These are phyloP conservation scores for Nannochloris sp. DNA, from an alignment of 139 green algal genomes.

Conservation along the genomic window DNA sequence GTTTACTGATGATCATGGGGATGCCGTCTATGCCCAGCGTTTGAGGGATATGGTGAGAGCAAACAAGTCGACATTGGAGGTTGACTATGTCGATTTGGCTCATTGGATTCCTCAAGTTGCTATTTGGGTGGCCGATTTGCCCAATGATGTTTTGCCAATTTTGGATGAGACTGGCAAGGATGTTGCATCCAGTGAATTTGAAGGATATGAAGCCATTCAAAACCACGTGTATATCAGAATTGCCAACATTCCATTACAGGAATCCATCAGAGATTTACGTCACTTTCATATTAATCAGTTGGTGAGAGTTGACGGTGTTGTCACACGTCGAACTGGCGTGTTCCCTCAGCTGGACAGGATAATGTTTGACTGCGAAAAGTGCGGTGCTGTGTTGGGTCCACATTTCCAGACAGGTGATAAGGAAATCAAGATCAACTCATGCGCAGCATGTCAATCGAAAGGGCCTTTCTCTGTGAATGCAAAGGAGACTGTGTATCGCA, in stretches of 20 bases:
- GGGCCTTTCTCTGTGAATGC: constrained; percentile 84
- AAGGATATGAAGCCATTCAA: constrained; percentile 31
- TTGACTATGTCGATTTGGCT: constrained; percentile 78
- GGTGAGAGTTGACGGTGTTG: constrained; percentile 80
- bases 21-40: constrained; percentile 43
- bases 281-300: constrained; percentile 83
- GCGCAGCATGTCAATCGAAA: constrained; percentile 76
- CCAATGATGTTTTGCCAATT: constrained; percentile 67
- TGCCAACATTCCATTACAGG: constrained; percentile 68
- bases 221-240: constrained; percentile 79
- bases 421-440: constrained; percentile 73
- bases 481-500: constrained; percentile 89
- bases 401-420: constrained; percentile 63
- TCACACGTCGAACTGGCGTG: constrained; percentile 90
- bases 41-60: constrained; percentile 56
- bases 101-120: constrained; percentile 46
- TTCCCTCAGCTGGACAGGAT: constrained; percentile 92
- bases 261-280: constrained; percentile 86
- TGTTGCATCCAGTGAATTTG: constrained; percentile 46
- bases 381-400: constrained; percentile 76
- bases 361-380: constrained; percentile 87
- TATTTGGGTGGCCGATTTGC: constrained; percentile 75
- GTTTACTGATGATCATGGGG: constrained; percentile 42
- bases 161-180: constrained; percentile 48
- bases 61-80: constrained; percentile 72